These are phyloP conservation scores for Extremus antarcticus DNA, from an alignment of 495 filamentous ascomycete genomes.

Conservation along the genomic window DNA sequence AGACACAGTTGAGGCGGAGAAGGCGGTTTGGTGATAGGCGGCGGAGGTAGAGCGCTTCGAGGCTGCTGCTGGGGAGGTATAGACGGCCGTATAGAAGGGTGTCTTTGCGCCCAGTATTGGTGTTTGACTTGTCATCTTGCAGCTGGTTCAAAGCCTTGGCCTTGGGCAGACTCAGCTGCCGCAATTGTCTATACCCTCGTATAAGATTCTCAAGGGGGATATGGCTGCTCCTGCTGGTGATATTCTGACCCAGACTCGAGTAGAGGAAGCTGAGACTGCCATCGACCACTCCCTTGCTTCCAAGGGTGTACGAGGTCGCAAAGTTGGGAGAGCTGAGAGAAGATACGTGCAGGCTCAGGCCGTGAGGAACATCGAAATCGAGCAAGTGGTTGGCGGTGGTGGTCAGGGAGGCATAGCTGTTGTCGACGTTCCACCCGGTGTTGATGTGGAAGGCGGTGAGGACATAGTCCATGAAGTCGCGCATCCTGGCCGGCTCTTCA, in stretches of 20 bases:
- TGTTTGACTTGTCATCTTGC: conserved; percentile 32
- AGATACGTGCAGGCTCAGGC: conserved; percentile 72
- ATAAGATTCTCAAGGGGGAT: conserved; percentile 56
- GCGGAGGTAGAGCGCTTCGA: conserved; percentile 80
- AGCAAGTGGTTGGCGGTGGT: conserved; percentile 77
- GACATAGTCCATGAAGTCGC: conserved; percentile 93
- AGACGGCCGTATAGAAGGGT: conserved; percentile 79
- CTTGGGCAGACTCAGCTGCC: conserved; percentile 33
- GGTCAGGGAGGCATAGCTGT: conserved; percentile 80
- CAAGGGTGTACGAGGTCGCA: conserved; percentile 79
- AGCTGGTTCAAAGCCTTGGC: conserved; percentile 34
- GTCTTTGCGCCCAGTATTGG: conserved; percentile 33
- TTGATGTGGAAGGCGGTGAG: conserved; percentile 82
- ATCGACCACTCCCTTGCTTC: conserved; percentile 74
- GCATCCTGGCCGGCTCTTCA: neutral
- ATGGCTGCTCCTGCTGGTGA: conserved; percentile 43
- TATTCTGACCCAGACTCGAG: conserved; percentile 60
- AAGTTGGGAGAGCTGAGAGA: conserved; percentile 86
- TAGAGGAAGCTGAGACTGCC: conserved; percentile 88
- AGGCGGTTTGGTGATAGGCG: conserved; percentile 70
- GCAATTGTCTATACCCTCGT: conserved; percentile 56
- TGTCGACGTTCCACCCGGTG: conserved; percentile 84
- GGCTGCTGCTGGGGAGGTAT: conserved; percentile 69
- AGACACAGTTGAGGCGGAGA: conserved; percentile 70
- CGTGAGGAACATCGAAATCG: conserved; percentile 69